Conservation (phyloP, 768 basidiomycete species). For the Agaricus bisporus region DNA sequence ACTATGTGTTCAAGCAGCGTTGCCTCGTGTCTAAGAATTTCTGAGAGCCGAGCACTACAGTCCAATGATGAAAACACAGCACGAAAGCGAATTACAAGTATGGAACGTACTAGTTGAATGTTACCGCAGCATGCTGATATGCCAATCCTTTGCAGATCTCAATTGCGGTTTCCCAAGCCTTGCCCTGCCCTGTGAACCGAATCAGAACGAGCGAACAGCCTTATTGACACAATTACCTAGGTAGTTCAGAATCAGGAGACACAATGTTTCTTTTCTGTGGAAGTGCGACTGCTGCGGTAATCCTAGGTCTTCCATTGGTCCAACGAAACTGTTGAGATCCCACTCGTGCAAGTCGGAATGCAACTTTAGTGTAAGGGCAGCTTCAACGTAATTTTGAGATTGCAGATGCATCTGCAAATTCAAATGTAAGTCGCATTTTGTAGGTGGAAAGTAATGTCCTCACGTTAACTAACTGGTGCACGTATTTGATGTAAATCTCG, state of each 20-base stretch:
- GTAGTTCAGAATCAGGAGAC: conserved; percentile 88
- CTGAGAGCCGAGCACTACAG: conserved; percentile 68
- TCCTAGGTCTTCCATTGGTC: conserved; percentile 84
- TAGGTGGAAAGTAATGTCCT: conserved; percentile 18
- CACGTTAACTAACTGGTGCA: conserved; percentile 90
- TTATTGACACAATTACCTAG: conserved; percentile 48
- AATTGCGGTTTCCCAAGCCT: conserved; percentile 95
- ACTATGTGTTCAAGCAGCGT: conserved; percentile 82
- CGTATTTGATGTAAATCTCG: conserved; percentile 94
- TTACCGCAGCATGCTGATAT: conserved; percentile 80
- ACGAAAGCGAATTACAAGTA: not conserved
- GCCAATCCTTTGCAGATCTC: conserved; percentile 91
- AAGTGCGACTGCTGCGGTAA: conserved; percentile 92
- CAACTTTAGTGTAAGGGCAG: conserved; percentile 86
- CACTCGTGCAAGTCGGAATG: conserved; percentile 93
- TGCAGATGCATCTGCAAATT: conserved; percentile 70
- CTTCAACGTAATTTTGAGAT: conserved; percentile 88
- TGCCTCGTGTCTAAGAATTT: conserved; percentile 85
- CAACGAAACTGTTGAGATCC: conserved; percentile 76
- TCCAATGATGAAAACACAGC: conserved; percentile 7
- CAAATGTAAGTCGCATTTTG: conserved; percentile 13
- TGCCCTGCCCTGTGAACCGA: conserved; percentile 70
- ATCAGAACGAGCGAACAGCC: not conserved
- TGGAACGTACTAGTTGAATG: conserved; percentile 78
- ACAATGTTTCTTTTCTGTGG: conserved; percentile 89